phyloP scores from a whole-genome alignment of 148 eudicot genomes.

The Chenopodium album region DNA sequence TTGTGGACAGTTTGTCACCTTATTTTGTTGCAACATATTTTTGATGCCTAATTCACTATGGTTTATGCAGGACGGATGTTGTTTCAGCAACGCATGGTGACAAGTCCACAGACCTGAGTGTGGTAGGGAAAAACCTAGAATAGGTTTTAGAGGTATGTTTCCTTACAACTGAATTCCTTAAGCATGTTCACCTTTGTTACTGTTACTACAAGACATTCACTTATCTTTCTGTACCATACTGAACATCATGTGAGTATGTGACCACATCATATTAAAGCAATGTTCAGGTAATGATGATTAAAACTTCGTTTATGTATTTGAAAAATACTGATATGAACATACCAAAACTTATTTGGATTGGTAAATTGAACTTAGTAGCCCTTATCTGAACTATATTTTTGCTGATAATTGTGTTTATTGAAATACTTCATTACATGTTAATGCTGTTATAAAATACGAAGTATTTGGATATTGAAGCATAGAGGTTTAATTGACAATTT shows the following conservation, averaged over 20 bases:
- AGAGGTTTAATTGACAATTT: too few relatives aligned
- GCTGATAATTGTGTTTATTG: too few relatives aligned
- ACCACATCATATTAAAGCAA: not conserved
- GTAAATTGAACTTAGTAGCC: too few relatives aligned
- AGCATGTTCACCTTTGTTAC: not conserved
- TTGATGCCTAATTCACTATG: not conserved
- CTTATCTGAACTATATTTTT: too few relatives aligned
- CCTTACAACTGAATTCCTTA: not conserved
- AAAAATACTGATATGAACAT: not conserved
- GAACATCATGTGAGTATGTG: not conserved
- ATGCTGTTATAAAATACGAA: too few relatives aligned
- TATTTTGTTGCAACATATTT: not conserved
- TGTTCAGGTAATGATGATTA: not conserved
- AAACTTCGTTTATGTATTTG: not conserved
- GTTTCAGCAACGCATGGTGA: conserved; percentile 82
- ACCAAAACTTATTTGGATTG: not conserved
- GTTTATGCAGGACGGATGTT: conserved; percentile 53
- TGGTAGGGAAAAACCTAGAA: conserved; percentile 48
- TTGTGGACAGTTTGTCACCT: not conserved
- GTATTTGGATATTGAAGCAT: too few relatives aligned
- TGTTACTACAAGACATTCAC: too few relatives aligned
- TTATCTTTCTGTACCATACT: not conserved
- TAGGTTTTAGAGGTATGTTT: conserved; percentile 51
- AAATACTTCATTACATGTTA: too few relatives aligned
- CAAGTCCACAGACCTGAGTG: conserved; percentile 54